Evolutionary conservation across 2,329 filamentous ascomycete genomes (phyloP).

Genomic region (Botrytis galanthina): DNA sequence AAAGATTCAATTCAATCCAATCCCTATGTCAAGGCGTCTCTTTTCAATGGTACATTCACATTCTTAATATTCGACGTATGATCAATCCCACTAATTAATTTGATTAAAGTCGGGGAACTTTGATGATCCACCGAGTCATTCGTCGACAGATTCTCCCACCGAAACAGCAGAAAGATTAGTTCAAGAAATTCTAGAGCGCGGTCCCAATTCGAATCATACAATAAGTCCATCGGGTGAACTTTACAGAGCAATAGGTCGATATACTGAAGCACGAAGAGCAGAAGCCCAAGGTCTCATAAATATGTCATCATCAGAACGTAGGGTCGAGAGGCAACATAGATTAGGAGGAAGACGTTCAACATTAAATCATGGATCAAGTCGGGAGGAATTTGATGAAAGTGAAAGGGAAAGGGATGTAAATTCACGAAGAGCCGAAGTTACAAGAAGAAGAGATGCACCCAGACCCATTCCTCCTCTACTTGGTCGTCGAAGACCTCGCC

Average conservation of each 20-base stretch:
- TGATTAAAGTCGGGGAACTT: slow-evolving; percentile 33
- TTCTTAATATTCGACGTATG: neutral
- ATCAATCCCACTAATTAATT: slow-evolving; percentile 7
- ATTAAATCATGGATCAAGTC: slow-evolving; percentile 20
- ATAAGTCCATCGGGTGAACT: slow-evolving; percentile 46
- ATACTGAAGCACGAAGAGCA: slow-evolving; percentile 1
- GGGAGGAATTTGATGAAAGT: slow-evolving; percentile 19
- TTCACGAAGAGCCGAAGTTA: slow-evolving; percentile 21
- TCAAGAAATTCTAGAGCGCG: slow-evolving; percentile 43
- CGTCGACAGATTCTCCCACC: slow-evolving; percentile 30
- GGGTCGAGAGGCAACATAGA: slow-evolving; percentile 8
- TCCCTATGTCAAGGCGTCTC: slow-evolving; percentile 29
- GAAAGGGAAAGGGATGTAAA: neutral
- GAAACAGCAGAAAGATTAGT: slow-evolving; percentile 39
- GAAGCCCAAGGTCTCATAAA: slow-evolving; percentile 2
- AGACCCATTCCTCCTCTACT: slow-evolving; percentile 20
- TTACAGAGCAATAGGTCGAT: slow-evolving; percentile 43
- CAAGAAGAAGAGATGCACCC: slow-evolving; percentile 21
- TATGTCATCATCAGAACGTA: slow-evolving; percentile 18
- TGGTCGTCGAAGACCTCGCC: slow-evolving; percentile 28
- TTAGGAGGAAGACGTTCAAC: slow-evolving; percentile 28
- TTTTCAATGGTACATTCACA: slow-evolving; percentile 32
- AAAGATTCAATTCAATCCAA: neutral
- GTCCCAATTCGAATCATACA: slow-evolving; percentile 39
- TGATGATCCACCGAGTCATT: slow-evolving; percentile 29